Conservation (phyloP, 75 land plant genomes). For the Larix kaempferi region DNA sequence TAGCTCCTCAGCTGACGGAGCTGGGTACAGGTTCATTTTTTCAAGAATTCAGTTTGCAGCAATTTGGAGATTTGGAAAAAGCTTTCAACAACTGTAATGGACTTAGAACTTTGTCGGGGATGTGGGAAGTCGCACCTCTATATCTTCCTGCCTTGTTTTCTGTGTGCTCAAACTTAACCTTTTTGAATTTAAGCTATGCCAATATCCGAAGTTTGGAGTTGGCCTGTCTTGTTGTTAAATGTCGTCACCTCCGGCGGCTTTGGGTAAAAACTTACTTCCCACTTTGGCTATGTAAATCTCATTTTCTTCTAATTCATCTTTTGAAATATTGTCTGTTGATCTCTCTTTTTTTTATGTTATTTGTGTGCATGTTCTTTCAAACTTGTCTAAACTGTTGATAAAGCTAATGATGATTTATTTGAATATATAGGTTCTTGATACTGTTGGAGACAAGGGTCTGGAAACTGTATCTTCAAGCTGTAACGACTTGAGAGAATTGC, state of each 20-base stretch:
- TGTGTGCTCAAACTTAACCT: conserved; percentile 41
- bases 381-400: neutral
- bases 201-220: conserved; percentile 37
- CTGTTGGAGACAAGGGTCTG: conserved; percentile 78
- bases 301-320: neutral
- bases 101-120: conserved; percentile 48
- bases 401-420: neutral
- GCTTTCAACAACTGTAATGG: conserved; percentile 45
- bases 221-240: conserved; percentile 34
- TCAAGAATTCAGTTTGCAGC: conserved; percentile 21
- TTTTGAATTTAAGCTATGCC: conserved; percentile 61
- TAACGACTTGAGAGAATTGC: conserved; percentile 74
- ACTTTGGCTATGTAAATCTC: neutral
- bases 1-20: conserved; percentile 56
- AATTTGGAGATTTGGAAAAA: conserved; percentile 29
- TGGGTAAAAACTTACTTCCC: conserved; percentile 37
- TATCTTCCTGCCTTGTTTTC: conserved; percentile 42
- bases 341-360: neutral
- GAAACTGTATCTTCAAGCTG: conserved; percentile 60
- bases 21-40: conserved; percentile 59
- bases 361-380: neutral
- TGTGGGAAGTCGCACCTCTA: conserved; percentile 38
- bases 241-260: conserved; percentile 44
- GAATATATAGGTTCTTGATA: conserved; percentile 27
- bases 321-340: neutral